Percentiles rank a stretch among this genome's conserved stretches.
Evolutionary conservation across 1,284 basidiomycete species (phyloP).

Genomic region (Puccinia horiana): DNA sequence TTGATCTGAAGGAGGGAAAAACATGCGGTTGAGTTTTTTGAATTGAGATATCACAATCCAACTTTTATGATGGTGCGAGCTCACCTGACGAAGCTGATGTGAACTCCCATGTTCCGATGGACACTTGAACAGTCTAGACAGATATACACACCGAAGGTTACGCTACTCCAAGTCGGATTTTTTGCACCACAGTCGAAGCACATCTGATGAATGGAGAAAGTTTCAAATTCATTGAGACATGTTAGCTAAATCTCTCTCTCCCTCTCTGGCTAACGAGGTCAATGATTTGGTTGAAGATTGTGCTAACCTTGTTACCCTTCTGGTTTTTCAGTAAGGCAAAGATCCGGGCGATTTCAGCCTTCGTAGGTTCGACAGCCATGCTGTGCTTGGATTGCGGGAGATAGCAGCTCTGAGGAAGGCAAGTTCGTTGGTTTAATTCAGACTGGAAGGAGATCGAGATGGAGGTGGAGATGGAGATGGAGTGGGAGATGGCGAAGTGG

Average conservation of each 20-base stretch:
- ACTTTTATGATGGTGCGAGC: conserved; percentile 54
- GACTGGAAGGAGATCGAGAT: too few relatives aligned
- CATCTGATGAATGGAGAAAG: conserved; percentile 64
- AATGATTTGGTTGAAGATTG: not conserved
- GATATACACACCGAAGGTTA: conserved; percentile 95
- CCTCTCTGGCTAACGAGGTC: not conserved
- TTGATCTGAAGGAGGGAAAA: conserved; percentile 68
- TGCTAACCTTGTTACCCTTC: conserved; percentile 43
- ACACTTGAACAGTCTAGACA: conserved; percentile 94
- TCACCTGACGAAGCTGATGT: conserved; percentile 94
- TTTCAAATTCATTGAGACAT: not conserved
- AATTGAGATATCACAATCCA: not conserved
- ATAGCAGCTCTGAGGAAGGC: not conserved
- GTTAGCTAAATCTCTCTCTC: not conserved
- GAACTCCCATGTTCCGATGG: conserved; percentile 96
- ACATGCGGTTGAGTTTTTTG: not conserved
- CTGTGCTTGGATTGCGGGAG: not conserved
- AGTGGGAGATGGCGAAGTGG: too few relatives aligned
- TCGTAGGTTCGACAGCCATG: conserved; percentile 38
- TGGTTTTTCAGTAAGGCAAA: conserved; percentile 46
- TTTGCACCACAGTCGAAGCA: conserved; percentile 97
- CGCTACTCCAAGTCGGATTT: conserved; percentile 96
- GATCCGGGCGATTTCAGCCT: conserved; percentile 40
- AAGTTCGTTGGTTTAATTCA: too few relatives aligned
- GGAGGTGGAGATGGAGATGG: too few relatives aligned